phyloP scores from a whole-genome alignment of 371 early-diverging fungal genomes.

The Mucor indicus region DNA sequence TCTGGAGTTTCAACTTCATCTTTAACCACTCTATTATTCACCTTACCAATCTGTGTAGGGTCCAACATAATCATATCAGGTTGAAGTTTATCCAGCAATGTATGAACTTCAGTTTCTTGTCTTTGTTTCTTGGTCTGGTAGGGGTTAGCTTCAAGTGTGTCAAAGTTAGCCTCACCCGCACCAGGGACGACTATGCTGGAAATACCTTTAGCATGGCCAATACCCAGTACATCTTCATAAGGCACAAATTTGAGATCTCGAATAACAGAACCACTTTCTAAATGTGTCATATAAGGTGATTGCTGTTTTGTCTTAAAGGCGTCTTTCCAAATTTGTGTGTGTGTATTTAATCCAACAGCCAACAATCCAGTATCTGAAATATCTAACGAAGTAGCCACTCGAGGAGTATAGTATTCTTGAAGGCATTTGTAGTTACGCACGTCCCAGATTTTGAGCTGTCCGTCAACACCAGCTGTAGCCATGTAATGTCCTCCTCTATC shows the following conservation, averaged over 20 bases:
- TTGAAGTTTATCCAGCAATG: slow-evolving; percentile 88
- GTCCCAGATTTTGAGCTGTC: slow-evolving; percentile 95
- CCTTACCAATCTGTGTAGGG: slow-evolving; percentile 70
- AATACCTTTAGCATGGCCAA: slow-evolving; percentile 87
- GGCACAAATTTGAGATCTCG: slow-evolving; percentile 81
- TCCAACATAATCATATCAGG: slow-evolving; percentile 90
- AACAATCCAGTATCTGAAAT: slow-evolving; percentile 89
- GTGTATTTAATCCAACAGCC: slow-evolving; percentile 79
- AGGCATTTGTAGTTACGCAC: slow-evolving; percentile 84
- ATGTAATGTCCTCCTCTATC: slow-evolving; percentile 87
- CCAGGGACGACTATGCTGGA: slow-evolving; percentile 91
- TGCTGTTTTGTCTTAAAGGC: slow-evolving; percentile 70
- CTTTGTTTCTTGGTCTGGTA: slow-evolving; percentile 91
- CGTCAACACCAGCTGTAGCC: slow-evolving; percentile 93
- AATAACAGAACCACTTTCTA: slow-evolving; percentile 57
- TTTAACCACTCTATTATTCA: slow-evolving; percentile 45
- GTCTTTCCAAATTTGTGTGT: slow-evolving; percentile 88
- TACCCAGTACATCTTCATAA: slow-evolving; percentile 96
- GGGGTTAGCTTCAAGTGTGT: slow-evolving; percentile 92
- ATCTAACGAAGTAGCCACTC: slow-evolving; percentile 70
- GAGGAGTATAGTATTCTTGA: slow-evolving; percentile 76
- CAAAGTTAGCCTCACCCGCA: slow-evolving; percentile 97
- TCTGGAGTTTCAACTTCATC: slow-evolving; percentile 37
- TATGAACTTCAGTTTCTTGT: slow-evolving; percentile 90
- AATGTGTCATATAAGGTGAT: slow-evolving; percentile 90